Evolutionary conservation across 2,329 filamentous ascomycete genomes (phyloP), one percentile per base, ranked within the genome.

Genomic region (Fusarium sp.): DNA sequence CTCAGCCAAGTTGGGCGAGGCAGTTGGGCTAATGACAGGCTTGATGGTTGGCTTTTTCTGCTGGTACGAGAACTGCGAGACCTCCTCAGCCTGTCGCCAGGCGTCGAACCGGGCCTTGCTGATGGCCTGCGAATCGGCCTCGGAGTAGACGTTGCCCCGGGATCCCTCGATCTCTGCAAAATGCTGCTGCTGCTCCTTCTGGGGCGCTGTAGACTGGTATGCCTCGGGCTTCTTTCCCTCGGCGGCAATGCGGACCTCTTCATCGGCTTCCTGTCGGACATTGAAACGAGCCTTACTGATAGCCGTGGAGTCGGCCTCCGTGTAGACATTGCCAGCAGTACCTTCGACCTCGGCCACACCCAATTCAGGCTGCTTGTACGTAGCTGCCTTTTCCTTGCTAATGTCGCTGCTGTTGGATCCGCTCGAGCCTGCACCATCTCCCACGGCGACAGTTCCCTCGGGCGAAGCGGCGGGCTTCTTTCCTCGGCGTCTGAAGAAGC

Each of bases 401-500:
- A 31, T 9, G 6, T 60, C 63, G 18, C 63, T 60, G 6, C 36
- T 27, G 3, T 50, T 66, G 2, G 52, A 38, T 11, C 8, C 40
- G 4, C 61, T 59, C 3, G 58, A 35, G 1, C 67, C 63, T 18
- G 40, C 35, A 16, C 45, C 36, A 0, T 29, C 38, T 14, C 16
- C 29, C 0, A 47, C 11, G 3, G 54, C 20, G 7, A 31, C 54
- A 5, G 50, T 36, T 7, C 27, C 35, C 3, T 38, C 9, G 0
- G 52, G 11, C 1, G 61, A 45, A 8, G 22, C n/a, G 6, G 35
- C 6, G 2, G 33, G 20, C 27, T 68, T 66, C 1, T 60, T 52
- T n/a, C 59, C 66, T 0, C 65, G 72, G 0, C 70, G 74, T 35
- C 42, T 69, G 35, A 75, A 70, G 40, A 68, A 67, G 10, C 65